Conservation (phyloP, 2,329 filamentous ascomycete genomes). For the Chalaropsis ovoidea region DNA sequence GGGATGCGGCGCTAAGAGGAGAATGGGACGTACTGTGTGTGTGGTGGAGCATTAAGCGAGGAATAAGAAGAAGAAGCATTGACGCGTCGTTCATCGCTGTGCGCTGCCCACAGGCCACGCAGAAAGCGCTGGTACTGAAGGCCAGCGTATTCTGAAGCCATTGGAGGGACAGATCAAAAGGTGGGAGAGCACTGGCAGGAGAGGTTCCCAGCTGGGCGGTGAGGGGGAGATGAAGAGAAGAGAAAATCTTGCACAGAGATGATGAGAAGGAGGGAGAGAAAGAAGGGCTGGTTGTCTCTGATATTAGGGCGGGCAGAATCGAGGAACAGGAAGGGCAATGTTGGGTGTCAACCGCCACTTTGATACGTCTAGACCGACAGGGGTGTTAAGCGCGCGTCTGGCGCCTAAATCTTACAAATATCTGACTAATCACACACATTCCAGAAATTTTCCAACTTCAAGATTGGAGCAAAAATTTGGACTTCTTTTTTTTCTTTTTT, state of each 20-base stretch:
- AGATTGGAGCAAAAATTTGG: too few species aligned
- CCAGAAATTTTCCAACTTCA: too few species aligned
- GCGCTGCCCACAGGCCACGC: constrained; percentile 14
- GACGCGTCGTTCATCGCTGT: constrained; percentile 14
- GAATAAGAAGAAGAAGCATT: constrained; percentile 1
- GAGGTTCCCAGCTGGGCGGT: not conserved
- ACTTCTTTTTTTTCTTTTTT: too few species aligned
- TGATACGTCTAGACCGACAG: too few species aligned
- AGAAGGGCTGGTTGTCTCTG: not conserved
- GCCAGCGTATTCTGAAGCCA: constrained; percentile 12
- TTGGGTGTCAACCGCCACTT: too few species aligned
- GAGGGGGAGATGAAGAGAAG: not conserved
- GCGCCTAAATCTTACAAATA: too few species aligned
- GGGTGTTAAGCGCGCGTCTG: too few species aligned
- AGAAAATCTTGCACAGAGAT: constrained; percentile 5
- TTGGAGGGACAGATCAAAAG: not conserved
- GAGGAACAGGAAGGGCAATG: not conserved
- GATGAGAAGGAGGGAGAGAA: not conserved
- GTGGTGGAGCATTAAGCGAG: not conserved
- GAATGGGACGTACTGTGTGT: not conserved
- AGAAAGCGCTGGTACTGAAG: constrained; percentile 20
- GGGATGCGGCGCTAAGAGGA: not conserved
- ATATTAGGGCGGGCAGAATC: too few species aligned
- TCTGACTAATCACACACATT: too few species aligned
- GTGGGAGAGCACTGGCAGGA: not conserved